Evolutionary conservation across 345 rosid genomes (phyloP).

Genomic region (Brassica napus): Da-Ae NC_063450.1:26661501-26662000

Average conservation of each 20-base stretch:
- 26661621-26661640: conserved; percentile 55
- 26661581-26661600: neutral
- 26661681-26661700: conserved; percentile 27
- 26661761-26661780: conserved; percentile 23
- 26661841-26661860: too few relatives aligned
- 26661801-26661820: neutral
- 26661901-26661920: too few relatives aligned
- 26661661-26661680: conserved; percentile 25
- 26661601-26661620: conserved; percentile 25
- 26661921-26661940: too few relatives aligned
- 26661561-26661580: neutral
- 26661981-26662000: too few relatives aligned
- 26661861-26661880: too few relatives aligned
- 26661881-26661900: too few relatives aligned
- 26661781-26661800: conserved; percentile 16
- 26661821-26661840: too few relatives aligned
- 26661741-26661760: conserved; percentile 37
- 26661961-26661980: too few relatives aligned
- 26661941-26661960: too few relatives aligned
- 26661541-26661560: conserved; percentile 1
- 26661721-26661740: conserved; percentile 47
- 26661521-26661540: conserved; percentile 71
- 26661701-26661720: conserved; percentile 4
- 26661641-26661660: conserved; percentile 11
- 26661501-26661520: conserved; percentile 95